Percentiles rank a stretch among this genome's conserved stretches.
Conservation (phyloP, 1,284 basidiomycete species). For the Leccinum subspadiceum region DNA sequence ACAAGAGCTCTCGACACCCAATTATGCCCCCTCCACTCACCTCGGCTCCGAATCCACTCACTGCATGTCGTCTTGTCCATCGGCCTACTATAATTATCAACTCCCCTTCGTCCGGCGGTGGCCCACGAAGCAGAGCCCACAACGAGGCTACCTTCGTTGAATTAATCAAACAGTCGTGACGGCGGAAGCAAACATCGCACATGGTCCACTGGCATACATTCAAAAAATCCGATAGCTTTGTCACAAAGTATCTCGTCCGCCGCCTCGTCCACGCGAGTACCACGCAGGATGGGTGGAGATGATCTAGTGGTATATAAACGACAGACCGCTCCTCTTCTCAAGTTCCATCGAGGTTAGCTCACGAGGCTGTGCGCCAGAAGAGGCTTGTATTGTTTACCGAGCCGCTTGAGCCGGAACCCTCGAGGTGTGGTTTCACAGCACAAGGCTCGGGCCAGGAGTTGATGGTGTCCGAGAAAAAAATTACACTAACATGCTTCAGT, state of each 20-base stretch:
- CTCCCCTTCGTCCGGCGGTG: background rate
- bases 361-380: no score
- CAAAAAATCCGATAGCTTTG: background rate
- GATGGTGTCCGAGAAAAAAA: background rate
- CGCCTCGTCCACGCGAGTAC: conserved; percentile 14
- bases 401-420: no score
- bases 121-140: background rate
- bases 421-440: background rate
- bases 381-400: no score
- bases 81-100: background rate
- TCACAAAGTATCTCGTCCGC: background rate
- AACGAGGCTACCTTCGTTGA: conserved; percentile 4
- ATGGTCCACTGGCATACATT: conserved; percentile 6
- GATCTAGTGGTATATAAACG: conserved; percentile 16
- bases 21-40: background rate
- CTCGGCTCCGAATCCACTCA: background rate
- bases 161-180: conserved; percentile 6
- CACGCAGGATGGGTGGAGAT: background rate
- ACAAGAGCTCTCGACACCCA: background rate
- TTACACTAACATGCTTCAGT: conserved; percentile 5
- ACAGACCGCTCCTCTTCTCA: background rate
- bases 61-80: conserved; percentile 8
- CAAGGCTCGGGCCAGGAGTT: background rate
- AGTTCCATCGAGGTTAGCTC: background rate
- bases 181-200: conserved; percentile 6